Conservation (phyloP, 75 land plant genomes). For the Sequoia sempervirens region DNA sequence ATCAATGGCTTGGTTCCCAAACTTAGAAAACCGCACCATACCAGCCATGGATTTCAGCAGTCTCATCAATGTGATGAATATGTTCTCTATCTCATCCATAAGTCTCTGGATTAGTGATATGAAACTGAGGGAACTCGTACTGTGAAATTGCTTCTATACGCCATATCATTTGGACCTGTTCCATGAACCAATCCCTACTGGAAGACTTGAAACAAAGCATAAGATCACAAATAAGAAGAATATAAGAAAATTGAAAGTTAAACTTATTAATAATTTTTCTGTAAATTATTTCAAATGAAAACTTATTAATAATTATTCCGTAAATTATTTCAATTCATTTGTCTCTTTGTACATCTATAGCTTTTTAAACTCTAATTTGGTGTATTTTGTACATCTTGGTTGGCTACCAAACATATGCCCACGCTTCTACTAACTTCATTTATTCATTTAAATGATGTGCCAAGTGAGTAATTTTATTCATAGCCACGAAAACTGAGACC, state of each 20-base stretch:
- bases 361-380: background rate
- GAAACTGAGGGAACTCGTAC: background rate
- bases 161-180: background rate
- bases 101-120: background rate
- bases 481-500: background rate
- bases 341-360: background rate
- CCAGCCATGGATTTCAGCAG: background rate
- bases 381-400: background rate
- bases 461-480: background rate
- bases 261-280: background rate
- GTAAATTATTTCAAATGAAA: no score
- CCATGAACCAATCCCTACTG: background rate
- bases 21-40: background rate
- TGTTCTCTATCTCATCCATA: background rate
- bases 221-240: background rate
- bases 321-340: background rate
- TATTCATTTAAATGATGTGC: background rate
- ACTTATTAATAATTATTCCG: background rate
- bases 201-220: background rate
- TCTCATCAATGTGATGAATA: background rate
- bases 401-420: background rate
- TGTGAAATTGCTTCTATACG: background rate
- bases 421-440: background rate
- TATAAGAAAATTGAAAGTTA: background rate
- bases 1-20: background rate